phyloP scores from a whole-genome alignment of 768 basidiomycete genomes.

The Suillus lakei region DNA sequence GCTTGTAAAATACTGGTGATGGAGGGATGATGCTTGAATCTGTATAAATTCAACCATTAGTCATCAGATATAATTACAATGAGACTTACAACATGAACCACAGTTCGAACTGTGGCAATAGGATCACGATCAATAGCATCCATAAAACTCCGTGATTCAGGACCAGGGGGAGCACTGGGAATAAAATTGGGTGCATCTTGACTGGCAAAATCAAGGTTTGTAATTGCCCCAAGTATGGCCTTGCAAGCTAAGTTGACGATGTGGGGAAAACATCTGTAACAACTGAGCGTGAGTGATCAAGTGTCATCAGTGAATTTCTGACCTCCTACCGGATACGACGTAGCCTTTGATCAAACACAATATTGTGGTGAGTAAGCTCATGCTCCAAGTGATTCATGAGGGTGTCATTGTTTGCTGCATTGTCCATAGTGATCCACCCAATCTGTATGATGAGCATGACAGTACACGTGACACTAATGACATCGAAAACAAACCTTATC shows the following conservation, averaged over 20 bases:
- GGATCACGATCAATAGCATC: constrained; percentile 5
- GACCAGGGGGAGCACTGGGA: too few relatives aligned
- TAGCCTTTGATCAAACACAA: constrained; percentile 15
- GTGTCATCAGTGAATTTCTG: too few relatives aligned
- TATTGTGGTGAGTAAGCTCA: constrained; percentile 5
- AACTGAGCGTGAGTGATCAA: too few relatives aligned
- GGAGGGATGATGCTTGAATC: constrained; percentile 31
- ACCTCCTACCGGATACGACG: constrained; percentile 9
- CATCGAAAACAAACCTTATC: constrained; percentile 2
- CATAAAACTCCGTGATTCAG: neutral
- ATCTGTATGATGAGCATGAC: neutral
- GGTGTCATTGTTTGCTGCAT: constrained; percentile 22
- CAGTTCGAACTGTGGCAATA: constrained; percentile 1
- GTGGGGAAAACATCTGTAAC: neutral
- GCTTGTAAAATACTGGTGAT: constrained; percentile 23
- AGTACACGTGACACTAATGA: neutral
- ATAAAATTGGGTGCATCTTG: too few relatives aligned
- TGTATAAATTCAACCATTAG: neutral
- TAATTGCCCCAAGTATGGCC: neutral
- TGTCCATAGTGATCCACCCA: constrained; percentile 15
- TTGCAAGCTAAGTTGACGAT: constrained; percentile 4
- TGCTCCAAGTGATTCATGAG: constrained; percentile 12
- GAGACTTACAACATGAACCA: neutral
- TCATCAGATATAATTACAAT: too few relatives aligned
- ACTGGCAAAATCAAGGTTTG: neutral